Percentiles rank a stretch among this genome's conserved stretches.
phyloP scores from a whole-genome alignment of 768 basidiomycete species.

The Guyanaporus albipodus region DNA sequence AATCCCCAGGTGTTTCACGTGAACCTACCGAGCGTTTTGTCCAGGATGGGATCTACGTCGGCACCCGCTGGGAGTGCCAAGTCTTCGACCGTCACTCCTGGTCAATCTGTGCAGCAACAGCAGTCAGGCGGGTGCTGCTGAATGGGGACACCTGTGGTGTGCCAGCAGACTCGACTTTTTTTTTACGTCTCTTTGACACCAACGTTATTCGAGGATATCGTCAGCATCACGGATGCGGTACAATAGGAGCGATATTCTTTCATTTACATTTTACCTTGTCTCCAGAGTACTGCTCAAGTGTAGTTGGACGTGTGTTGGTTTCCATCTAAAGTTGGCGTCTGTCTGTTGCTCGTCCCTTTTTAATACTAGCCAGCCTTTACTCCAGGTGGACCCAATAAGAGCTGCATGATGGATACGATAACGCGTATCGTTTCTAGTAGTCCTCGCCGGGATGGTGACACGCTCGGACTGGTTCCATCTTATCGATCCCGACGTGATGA shows the following conservation, averaged over 20 bases:
- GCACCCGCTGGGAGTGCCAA: conserved; percentile 73
- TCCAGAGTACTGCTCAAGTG: conserved; percentile 24
- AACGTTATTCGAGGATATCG: conserved; percentile 23
- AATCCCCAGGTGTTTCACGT: neutral
- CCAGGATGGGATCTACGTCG: conserved; percentile 81
- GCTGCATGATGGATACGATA: neutral
- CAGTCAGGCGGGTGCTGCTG: conserved; percentile 77
- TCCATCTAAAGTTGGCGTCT: conserved; percentile 23
- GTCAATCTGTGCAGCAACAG: conserved; percentile 78
- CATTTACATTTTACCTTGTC: conserved; percentile 32
- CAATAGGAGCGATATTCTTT: conserved; percentile 32
- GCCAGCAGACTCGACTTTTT: conserved; percentile 10
- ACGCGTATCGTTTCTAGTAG: neutral
- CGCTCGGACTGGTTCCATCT: conserved; percentile 10
- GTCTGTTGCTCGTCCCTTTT: conserved; percentile 22
- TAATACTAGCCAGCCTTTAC: conserved; percentile 20
- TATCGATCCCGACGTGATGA: conserved; percentile 20
- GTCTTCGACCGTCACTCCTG: conserved; percentile 79
- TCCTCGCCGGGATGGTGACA: neutral
- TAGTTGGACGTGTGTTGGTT: conserved; percentile 27
- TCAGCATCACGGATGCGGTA: conserved; percentile 27
- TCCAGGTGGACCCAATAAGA: neutral
- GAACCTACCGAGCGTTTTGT: neutral
- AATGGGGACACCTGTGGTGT: conserved; percentile 27
- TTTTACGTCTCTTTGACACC: conserved; percentile 16